These are phyloP conservation scores for Huntiella abstrusa DNA, from an alignment of 2,329 filamentous ascomycete genomes.

Conservation along the genomic window DNA sequence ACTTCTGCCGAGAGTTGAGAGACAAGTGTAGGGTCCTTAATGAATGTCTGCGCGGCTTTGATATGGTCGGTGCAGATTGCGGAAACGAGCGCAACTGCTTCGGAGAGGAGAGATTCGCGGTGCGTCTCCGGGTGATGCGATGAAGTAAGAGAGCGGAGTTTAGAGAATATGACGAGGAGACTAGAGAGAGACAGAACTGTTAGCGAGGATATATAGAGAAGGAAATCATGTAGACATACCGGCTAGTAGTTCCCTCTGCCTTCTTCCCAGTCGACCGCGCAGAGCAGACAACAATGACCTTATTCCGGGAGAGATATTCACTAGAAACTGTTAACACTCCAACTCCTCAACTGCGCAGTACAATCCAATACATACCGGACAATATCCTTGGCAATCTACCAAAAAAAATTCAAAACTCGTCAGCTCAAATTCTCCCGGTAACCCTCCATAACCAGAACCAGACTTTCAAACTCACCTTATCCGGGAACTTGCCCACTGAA, in stretches of 20 bases:
- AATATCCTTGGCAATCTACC: slow-evolving; percentile 25
- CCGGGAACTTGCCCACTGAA: slow-evolving; percentile 83
- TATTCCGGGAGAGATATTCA: slow-evolving; percentile 38
- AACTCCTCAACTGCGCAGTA: neutral
- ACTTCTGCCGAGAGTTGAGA: slow-evolving; percentile 46
- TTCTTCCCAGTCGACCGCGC: slow-evolving; percentile 90
- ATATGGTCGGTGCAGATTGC: slow-evolving; percentile 73
- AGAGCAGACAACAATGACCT: slow-evolving; percentile 86
- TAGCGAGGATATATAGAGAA: neutral
- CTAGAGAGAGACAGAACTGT: slow-evolving; percentile 14
- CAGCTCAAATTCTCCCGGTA: neutral
- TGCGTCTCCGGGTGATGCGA: slow-evolving; percentile 32
- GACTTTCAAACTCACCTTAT: slow-evolving; percentile 30
- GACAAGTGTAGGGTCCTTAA: slow-evolving; percentile 37
- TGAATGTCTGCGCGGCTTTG: slow-evolving; percentile 44
- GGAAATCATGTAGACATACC: slow-evolving; percentile 36
- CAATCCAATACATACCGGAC: slow-evolving; percentile 20
- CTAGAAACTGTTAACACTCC: slow-evolving; percentile 7
- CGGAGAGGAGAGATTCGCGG: slow-evolving; percentile 34
- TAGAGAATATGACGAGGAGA: slow-evolving; percentile 39
- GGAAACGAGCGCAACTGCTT: slow-evolving; percentile 58
- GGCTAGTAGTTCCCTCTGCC: slow-evolving; percentile 82
- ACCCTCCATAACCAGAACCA: neutral
- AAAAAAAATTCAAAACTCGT: neutral
- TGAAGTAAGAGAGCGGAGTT: slow-evolving; percentile 33